Evolutionary conservation across 371 early-diverging fungal genomes (phyloP), one percentile per base, ranked within the genome.

Genomic region (Rhizopus sp.): DNA sequence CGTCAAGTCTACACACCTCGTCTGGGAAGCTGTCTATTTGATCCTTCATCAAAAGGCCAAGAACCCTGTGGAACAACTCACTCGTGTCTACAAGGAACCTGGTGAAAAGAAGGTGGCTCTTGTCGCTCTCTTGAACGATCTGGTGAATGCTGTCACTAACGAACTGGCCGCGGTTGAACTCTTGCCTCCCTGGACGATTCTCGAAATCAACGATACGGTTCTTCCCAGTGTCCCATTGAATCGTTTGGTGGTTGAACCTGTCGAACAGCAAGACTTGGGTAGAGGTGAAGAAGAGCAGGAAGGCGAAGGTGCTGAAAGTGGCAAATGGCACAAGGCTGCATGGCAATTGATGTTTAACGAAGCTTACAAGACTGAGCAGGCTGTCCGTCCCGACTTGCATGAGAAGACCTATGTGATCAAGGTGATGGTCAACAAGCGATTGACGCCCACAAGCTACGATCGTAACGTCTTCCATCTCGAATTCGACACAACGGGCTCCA

Each of bases 401-500:
- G 87, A 82, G 35, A 69, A 77, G 34, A 83, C 85, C 4, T 89
- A 79, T 66, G 61, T 80, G 10, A 84, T 94, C 57, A 82, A 71
- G 63, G 84, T 93, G 17, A 77, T 86, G 13, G 88, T 90, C 57
- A 87, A 90, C 78, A 75, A 81, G 44, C 89, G 95, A 17, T 75
- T 96, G 65, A 96, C 96, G 3, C 94, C 96, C 3, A 68, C 72
- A 4, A 63, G 76, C 29, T 96, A 96, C 73, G 95, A 95, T 62
- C 92, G 96, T 62, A 92, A 95, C 66, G 91, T 96, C 10, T 93
- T 96, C 88, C 96, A 96, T 73, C 80, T 96, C 46, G 96, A 96
- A 74, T 90, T 96, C 59, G 96, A 95, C 60, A 92, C 88, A 31
- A 78, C 80, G 39, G 78, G 78, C 44, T 85, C 91, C 7, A 88